Percentiles rank a stretch among this genome's conserved stretches.
These are phyloP conservation scores for Mrakia gelida DNA, from an alignment of 768 basidiomycete genomes.

Conservation along the genomic window DNA sequence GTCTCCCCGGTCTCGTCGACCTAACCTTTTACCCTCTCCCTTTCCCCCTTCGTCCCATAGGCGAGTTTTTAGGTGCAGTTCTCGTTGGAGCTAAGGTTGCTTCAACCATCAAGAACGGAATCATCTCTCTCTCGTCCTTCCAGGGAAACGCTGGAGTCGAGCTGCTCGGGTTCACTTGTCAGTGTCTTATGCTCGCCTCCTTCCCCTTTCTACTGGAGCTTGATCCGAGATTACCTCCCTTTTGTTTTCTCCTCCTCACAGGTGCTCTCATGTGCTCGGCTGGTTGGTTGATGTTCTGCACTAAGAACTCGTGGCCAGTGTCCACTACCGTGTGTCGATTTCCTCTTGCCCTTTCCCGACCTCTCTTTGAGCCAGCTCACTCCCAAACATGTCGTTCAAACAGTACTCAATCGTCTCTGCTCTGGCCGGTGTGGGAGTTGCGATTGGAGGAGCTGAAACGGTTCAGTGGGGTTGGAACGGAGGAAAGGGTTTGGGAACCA, in stretches of 20 bases:
- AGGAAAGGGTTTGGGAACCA: constrained; percentile 41
- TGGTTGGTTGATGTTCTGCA: constrained; percentile 46
- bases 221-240: not conserved
- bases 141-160: constrained; percentile 46
- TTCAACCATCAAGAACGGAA: constrained; percentile 50
- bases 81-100: constrained; percentile 46
- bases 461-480: constrained; percentile 51
- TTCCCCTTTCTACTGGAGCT: not conserved
- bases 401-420: constrained; percentile 47
- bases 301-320: constrained; percentile 46
- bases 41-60: not conserved
- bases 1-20: not conserved
- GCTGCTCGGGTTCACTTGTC: constrained; percentile 48
- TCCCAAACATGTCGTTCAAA: no score
- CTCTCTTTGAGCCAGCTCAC: no score
- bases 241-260: not conserved
- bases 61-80: constrained; percentile 47
- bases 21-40: not conserved
- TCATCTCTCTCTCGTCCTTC: constrained; percentile 46
- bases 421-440: constrained; percentile 50
- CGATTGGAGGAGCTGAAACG: constrained; percentile 43
- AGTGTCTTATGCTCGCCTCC: constrained; percentile 40
- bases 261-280: constrained; percentile 12
- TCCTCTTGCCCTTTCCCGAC: no score
- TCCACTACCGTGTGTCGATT: constrained; percentile 44